These are phyloP conservation scores for Fomitopsis pinicola DNA, from an alignment of 1,284 basidiomycete species.

Conservation along the genomic window DNA sequence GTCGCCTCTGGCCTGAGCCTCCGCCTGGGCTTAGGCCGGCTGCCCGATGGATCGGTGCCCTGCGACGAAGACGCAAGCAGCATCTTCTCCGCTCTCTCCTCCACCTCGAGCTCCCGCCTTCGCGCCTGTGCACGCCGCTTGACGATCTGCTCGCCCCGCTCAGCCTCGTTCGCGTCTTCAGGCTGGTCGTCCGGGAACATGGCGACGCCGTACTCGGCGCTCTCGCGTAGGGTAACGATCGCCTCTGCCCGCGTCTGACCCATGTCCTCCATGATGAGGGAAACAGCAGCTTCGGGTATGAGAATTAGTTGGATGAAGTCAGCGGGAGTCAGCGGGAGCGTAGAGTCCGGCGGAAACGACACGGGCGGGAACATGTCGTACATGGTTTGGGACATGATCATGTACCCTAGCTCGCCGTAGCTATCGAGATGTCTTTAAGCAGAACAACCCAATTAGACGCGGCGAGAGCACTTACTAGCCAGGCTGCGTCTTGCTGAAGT, in stretches of 20 bases:
- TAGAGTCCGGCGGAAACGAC: constrained; percentile 44
- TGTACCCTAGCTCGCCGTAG: constrained; percentile 75
- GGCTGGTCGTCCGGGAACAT: constrained; percentile 68
- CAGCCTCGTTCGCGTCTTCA: constrained; percentile 26
- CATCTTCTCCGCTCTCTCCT: constrained; percentile 36
- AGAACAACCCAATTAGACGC: not conserved
- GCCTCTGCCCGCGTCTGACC: constrained; percentile 41
- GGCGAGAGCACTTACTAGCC: constrained; percentile 62
- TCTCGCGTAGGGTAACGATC: constrained; percentile 60
- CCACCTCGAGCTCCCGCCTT: constrained; percentile 55
- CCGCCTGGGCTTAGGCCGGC: not conserved
- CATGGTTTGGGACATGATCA: constrained; percentile 73
- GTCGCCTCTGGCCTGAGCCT: not conserved
- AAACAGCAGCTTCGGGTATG: constrained; percentile 70
- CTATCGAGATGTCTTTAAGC: constrained; percentile 31
- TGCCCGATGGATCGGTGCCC: not conserved
- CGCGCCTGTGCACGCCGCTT: constrained; percentile 61
- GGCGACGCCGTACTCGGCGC: constrained; percentile 68
- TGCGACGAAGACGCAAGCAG: constrained; percentile 5
- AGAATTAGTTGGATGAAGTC: constrained; percentile 73
- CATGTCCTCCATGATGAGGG: constrained; percentile 69
- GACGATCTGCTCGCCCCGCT: constrained; percentile 44
- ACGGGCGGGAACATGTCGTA: constrained; percentile 68
- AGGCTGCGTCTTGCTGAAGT: constrained; percentile 72
- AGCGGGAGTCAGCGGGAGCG: constrained; percentile 58